A percentile compares a stretch with the other conserved stretches of the same genome.
phyloP scores from a whole-genome alignment of 2,329 filamentous ascomycete genomes.

The Calonectria pseudoreteaudii region DNA sequence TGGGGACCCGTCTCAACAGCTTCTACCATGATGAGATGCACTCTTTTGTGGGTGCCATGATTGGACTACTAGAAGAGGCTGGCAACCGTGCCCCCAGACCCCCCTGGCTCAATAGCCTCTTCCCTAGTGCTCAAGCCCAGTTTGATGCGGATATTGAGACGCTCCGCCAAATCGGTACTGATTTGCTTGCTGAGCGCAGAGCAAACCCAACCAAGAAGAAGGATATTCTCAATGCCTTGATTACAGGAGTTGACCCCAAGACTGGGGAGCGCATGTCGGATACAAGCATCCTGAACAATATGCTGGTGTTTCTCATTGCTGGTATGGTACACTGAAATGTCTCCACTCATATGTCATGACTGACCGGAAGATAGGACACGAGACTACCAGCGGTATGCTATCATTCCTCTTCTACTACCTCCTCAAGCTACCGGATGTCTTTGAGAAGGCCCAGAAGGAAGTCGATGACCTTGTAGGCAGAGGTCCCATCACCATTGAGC shows the following conservation, averaged over 20 bases:
- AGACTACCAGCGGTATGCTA: slow-evolving; percentile 74
- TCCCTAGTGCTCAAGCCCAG: slow-evolving; percentile 55
- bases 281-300: slow-evolving; percentile 71
- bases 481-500: slow-evolving; percentile 65
- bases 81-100: slow-evolving; percentile 62
- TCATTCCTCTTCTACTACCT: slow-evolving; percentile 72
- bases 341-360: not conserved
- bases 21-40: slow-evolving; percentile 58
- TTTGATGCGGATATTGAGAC: slow-evolving; percentile 63
- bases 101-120: slow-evolving; percentile 58
- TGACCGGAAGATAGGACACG: slow-evolving; percentile 55
- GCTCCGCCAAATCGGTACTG: slow-evolving; percentile 63
- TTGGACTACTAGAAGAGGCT: slow-evolving; percentile 66
- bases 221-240: slow-evolving; percentile 76
- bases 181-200: slow-evolving; percentile 68
- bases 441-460: slow-evolving; percentile 69
- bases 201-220: slow-evolving; percentile 63
- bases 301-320: slow-evolving; percentile 77
- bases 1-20: slow-evolving; percentile 71
- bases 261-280: slow-evolving; percentile 72
- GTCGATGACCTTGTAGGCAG: slow-evolving; percentile 70
- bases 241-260: slow-evolving; percentile 71
- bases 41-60: slow-evolving; percentile 63
- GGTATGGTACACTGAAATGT: slow-evolving; percentile 39
- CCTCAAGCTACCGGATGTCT: slow-evolving; percentile 66